Base-by-base conservation (phyloP, 2,329 filamentous ascomycete species). In the Phaeosphaeria sp. region DNA sequence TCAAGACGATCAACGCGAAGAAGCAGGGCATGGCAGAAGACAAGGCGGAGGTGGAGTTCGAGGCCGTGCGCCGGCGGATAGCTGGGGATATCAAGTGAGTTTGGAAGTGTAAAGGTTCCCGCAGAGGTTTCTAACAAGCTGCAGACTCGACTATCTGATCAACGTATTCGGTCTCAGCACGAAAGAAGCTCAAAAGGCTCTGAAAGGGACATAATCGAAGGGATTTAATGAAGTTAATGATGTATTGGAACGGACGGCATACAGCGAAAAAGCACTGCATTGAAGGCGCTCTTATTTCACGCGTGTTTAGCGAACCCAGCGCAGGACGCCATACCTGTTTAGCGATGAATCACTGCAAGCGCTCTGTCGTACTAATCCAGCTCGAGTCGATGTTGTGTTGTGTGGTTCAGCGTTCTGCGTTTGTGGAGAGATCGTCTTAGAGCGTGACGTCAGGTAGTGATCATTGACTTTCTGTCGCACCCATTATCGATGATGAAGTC, bases 1-100 rank as follows among this genome's bases (percentile, higher is more conserved):
- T 97, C 58, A 99, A 98, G 82, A 91, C 86, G 18, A 89, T 98
- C 33, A 85, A 89, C 59, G 83, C 86, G 6, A 85, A 87, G 68
- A 84, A 86, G 72, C 85, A 92, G 61, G 86, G 85, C 0, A 76
- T 80, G 25, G 85, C 86, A 17, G 92, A 89, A 88, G 89, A 91
- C 69, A 84, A 87, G 67, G 91, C 90, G 73, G 88, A 92, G 75
- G 83, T 89, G 64, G 85, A 87, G 61, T 94, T 96, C 77, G 87
- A 91, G 69, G 85, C 86, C 59, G 84, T 92, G 72, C 89, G 89
- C 78, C 83, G 85, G 71, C 83, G 85, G 72, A 85, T 93, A 73
- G 86, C 87, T 45, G 84, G 83, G 51, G 88, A 90, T 68, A 91
- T 92, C 67, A 94, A 91, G 93, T 97, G 80, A 85, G 89, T 85